Base-by-base conservation (phyloP, 441 rosid species). In the Melianthus villosus region DNA sequence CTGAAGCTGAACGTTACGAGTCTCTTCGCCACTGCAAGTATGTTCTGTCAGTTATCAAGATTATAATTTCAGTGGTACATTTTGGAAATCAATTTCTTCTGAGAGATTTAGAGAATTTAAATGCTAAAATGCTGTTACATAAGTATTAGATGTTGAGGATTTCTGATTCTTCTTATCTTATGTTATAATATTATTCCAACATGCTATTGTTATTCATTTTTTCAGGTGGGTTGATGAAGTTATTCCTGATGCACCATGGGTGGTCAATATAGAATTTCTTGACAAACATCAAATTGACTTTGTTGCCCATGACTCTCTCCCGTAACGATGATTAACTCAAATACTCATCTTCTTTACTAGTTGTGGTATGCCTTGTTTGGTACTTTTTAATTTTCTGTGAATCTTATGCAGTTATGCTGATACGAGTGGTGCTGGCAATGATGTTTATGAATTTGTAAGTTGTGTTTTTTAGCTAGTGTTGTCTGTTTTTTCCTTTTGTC, bases 21-120 rank as follows among this genome's bases (percentile, higher is more conserved):
- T 78, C 91, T 38, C 96, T 81, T 34, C 79, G 96, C 26, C 91
- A 84, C 47, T 84, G 96, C 93, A 81, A 64, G 96, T 84, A 59
- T 22, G 53, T 9, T 4, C 28, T 39, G 8, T 32, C 31, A 9
- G 14, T 19, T 27, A n/a, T n/a, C n/a, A n/a, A n/a, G n/a, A n/a
- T n/a, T n/a, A n/a, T n/a, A n/a, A n/a, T n/a, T n/a, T n/a, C n/a
- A n/a, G n/a, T n/a, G n/a, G n/a, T n/a, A n/a, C n/a, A n/a, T n/a
- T n/a, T n/a, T n/a, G n/a, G n/a, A n/a, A n/a, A n/a, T n/a, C n/a
- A n/a, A n/a, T n/a, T n/a, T n/a, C n/a, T n/a, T n/a, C n/a, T n/a
- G n/a, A n/a, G n/a, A n/a, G n/a, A n/a, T n/a, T n/a, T n/a, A n/a
- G n/a, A n/a, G n/a, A n/a, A n/a, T n/a, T n/a, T n/a, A n/a, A n/a